These are phyloP conservation scores for Gardenia jasminoides DNA, from an alignment of 257 asterid genomes.

Conservation along the genomic window DNA sequence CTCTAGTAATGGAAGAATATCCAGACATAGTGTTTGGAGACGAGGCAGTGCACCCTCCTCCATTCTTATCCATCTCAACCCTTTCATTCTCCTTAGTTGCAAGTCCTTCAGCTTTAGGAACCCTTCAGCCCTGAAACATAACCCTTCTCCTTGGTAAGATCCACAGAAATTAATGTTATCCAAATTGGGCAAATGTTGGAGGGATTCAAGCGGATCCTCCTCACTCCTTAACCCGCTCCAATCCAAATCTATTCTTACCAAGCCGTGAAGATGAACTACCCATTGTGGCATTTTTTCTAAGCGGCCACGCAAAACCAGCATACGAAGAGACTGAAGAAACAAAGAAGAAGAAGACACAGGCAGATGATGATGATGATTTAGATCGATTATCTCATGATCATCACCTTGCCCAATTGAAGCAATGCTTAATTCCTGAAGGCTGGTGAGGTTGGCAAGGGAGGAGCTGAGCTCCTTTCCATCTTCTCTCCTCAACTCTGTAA, in stretches of 20 bases:
- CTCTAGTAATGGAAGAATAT: constrained; percentile 11
- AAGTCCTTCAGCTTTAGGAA: constrained; percentile 30
- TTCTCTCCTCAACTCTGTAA: constrained; percentile 22
- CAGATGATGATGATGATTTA: neutral
- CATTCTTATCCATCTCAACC: constrained; percentile 17
- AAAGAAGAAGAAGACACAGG: neutral
- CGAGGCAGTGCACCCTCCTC: constrained; percentile 36
- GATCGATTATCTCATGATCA: constrained; percentile 17
- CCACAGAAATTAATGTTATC: neutral
- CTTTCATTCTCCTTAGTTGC: constrained; percentile 3
- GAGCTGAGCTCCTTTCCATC: constrained; percentile 16
- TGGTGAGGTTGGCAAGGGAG: constrained; percentile 23
- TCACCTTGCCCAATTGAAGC: neutral
- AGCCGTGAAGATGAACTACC: constrained; percentile 21
- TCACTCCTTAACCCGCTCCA: constrained; percentile 11
- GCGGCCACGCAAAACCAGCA: constrained; percentile 1
- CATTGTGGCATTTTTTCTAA: constrained; percentile 30
- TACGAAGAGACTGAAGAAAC: neutral
- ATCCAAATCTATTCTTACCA: neutral
- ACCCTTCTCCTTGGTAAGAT: constrained; percentile 29
- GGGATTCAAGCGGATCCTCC: constrained; percentile 22
- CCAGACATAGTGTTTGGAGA: neutral
- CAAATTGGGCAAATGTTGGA: constrained; percentile 37
- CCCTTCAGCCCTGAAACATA: constrained; percentile 33
- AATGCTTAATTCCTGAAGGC: constrained; percentile 14